Conservation (phyloP, 345 rosid species). For the Bruguiera gymnorhiza region DNA sequence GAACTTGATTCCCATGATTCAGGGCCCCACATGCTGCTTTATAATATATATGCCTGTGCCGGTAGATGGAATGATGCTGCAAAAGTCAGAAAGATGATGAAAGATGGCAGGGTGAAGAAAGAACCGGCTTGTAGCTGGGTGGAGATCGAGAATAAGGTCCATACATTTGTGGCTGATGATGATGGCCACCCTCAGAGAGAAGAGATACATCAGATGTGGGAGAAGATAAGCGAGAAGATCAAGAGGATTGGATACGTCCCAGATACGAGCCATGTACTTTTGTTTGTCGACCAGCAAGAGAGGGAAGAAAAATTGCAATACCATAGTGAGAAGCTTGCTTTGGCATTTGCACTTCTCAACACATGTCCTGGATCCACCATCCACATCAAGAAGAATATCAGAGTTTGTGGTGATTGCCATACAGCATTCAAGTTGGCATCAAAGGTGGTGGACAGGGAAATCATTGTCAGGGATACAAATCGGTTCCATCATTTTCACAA, state of each 20-base stretch:
- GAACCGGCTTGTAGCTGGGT: conserved; percentile 72
- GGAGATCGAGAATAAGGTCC: conserved; percentile 51
- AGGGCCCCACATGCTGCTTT: conserved; percentile 53
- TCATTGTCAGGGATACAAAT: conserved; percentile 63
- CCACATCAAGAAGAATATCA: conserved; percentile 59
- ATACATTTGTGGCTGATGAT: conserved; percentile 62
- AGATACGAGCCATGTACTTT: conserved; percentile 52
- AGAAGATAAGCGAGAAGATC: conserved; percentile 45
- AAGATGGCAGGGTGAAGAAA: conserved; percentile 47
- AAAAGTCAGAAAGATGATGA: conserved; percentile 56
- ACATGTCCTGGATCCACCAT: conserved; percentile 57
- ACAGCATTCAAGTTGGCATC: conserved; percentile 61
- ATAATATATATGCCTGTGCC: conserved; percentile 57
- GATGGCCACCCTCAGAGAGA: conserved; percentile 51
- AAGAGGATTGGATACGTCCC: conserved; percentile 61
- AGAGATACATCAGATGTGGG: conserved; percentile 50
- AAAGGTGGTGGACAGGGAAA: conserved; percentile 44
- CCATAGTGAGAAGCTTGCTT: conserved; percentile 73
- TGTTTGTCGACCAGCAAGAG: conserved; percentile 55
- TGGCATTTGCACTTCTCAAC: conserved; percentile 65
- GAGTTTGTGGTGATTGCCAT: conserved; percentile 72
- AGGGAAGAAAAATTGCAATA: conserved; percentile 54
- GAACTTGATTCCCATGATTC: conserved; percentile 56
- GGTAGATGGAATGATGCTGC: conserved; percentile 61
- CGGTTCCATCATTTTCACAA: conserved; percentile 62